Base-by-base conservation (phyloP, 805 yeast genomes). In the Metschnikowia arizonensis region DNA sequence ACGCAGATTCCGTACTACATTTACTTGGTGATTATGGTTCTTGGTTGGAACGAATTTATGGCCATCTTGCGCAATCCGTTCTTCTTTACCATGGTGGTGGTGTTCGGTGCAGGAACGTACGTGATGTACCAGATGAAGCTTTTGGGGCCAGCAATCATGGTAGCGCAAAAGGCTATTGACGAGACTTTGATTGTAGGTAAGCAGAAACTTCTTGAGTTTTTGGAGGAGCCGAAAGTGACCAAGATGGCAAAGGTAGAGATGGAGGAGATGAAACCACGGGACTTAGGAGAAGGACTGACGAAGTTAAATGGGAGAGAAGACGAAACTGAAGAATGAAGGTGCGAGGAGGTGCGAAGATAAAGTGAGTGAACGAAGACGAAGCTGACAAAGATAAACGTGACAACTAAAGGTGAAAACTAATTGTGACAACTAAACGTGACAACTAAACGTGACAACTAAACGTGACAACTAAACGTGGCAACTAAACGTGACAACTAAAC, bases 1-100 rank as follows among this genome's bases (percentile, higher is more conserved):
- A 80, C 96, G 0, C 82, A 83, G 47, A 84, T 93, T 46, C 99
- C 99, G 3, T 71, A 81, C 52, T 93, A 84, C 71, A 79, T 93
- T 46, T 89, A 88, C 66, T 66, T 80, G 9, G 59, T 91, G 11
- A 68, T 93, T 19, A 63, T 85, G 2, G 81, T 86, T 3, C 70
- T 93, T 18, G 99, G 99, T 8, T 93, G 97, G 97, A 90, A 90
- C 63, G 97, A 93, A 71, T 83, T 93, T 54, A 78, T 89, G 85
- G 84, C 93, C 8, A 79, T 93, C 14, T 59, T 93, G 35, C 77
- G 95, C 51, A 90, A 87, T 60, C 97, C 99, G 42, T 57, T 91
- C n/a, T 77, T 85, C 54, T 81, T 90, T 52, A 72, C 85, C 5
- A 61, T 89, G 40, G 56, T 78, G 1, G 60, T 90, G 35, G 41